phyloP scores from a whole-genome alignment of 2,329 filamentous ascomycete species.

The Pezicula carpinea region DNA sequence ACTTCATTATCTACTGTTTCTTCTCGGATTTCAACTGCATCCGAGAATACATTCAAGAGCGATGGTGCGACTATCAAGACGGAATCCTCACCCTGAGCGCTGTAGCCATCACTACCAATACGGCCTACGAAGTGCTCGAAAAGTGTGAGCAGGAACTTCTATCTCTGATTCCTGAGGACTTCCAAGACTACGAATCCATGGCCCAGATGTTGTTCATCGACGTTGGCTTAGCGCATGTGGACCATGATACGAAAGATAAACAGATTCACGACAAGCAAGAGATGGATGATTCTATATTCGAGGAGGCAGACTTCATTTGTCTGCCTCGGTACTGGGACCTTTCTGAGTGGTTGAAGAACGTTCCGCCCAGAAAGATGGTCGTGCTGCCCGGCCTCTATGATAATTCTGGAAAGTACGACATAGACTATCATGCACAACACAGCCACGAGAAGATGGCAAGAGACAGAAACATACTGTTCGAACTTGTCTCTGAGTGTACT shows the following conservation, averaged over 20 bases:
- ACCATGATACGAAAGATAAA: constrained; percentile 20
- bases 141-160: constrained; percentile 24
- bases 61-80: constrained; percentile 29
- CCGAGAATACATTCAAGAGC: constrained; percentile 25
- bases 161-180: constrained; percentile 11
- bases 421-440: constrained; percentile 7
- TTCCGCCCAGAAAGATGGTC: constrained; percentile 24
- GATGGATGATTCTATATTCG: constrained; percentile 17
- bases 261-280: constrained; percentile 17
- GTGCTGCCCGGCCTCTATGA: constrained; percentile 10
- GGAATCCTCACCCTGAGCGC: constrained; percentile 21
- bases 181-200: constrained; percentile 23
- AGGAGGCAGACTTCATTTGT: constrained; percentile 28
- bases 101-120: constrained; percentile 29
- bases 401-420: constrained; percentile 12
- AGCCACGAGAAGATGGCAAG: constrained; percentile 15
- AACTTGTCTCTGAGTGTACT: constrained; percentile 21
- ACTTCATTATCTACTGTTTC: constrained; percentile 32
- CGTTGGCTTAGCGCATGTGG: constrained; percentile 24
- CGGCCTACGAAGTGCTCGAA: constrained; percentile 29
- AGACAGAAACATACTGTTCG: constrained; percentile 13
- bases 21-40: constrained; percentile 31
- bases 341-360: constrained; percentile 8
- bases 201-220: constrained; percentile 24
- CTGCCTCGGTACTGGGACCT: constrained; percentile 18